Percentiles rank a stretch among this genome's conserved stretches.
phyloP scores from a whole-genome alignment of 345 rosid species.

The Salix dunnii region DNA sequence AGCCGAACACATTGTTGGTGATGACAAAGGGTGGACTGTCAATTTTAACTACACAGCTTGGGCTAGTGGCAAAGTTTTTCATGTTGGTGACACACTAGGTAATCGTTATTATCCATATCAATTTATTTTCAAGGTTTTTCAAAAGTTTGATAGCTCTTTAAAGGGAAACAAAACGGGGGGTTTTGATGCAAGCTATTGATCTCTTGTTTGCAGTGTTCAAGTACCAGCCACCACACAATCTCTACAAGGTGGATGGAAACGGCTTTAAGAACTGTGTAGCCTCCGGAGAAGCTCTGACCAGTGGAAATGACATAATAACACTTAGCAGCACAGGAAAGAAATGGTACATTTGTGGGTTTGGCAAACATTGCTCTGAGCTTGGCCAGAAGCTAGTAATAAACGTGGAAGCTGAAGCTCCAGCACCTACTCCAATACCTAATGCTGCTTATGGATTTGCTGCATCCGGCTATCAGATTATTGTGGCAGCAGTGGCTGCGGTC shows the following conservation, averaged over 20 bases:
- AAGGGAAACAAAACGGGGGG: neutral
- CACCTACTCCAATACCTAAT: slow-evolving; percentile 4
- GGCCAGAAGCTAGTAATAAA: slow-evolving; percentile 39
- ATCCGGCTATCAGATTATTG: neutral
- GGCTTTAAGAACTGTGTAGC: slow-evolving; percentile 32
- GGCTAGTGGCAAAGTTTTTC: slow-evolving; percentile 31
- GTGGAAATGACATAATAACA: slow-evolving; percentile 37
- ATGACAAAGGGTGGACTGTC: slow-evolving; percentile 23
- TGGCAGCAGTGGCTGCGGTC: neutral
- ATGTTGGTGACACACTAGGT: slow-evolving; percentile 36
- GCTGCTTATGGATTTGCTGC: neutral
- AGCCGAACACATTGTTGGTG: slow-evolving; percentile 31
- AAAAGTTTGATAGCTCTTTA: neutral
- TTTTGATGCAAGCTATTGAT: neutral
- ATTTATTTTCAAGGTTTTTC: neutral
- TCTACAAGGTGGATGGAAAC: slow-evolving; percentile 26
- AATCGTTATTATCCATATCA: neutral
- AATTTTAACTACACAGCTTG: slow-evolving; percentile 26
- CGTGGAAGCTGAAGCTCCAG: slow-evolving; percentile 7
- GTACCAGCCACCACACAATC: slow-evolving; percentile 31
- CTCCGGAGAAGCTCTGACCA: neutral
- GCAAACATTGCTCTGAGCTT: slow-evolving; percentile 17
- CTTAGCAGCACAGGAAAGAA: slow-evolving; percentile 30
- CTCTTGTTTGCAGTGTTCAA: slow-evolving; percentile 30
- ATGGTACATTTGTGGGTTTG: slow-evolving; percentile 47